Conservation (phyloP, 148 eudicot species). For the Rhododendron williamsianum region DNA sequence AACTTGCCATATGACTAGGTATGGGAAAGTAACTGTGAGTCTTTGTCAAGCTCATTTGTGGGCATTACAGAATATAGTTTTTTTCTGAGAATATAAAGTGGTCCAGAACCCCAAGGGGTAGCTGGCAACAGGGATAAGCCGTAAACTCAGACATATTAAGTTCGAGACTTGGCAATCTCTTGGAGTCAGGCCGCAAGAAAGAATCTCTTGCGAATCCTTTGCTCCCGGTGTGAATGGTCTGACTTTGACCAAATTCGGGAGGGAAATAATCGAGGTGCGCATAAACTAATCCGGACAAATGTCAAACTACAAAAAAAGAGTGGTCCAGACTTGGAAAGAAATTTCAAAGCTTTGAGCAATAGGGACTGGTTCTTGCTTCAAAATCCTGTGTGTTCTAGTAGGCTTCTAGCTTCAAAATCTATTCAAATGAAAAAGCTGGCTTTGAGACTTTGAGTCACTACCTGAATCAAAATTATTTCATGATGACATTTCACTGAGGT, state of each 20-base stretch:
- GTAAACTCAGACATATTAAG: no score
- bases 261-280: no score
- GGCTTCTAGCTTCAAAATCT: neutral
- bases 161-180: no score
- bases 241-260: no score
- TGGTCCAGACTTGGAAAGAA: neutral
- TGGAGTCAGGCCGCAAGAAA: no score
- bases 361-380: neutral
- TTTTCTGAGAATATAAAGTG: neutral
- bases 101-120: neutral
- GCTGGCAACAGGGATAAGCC: no score
- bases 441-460: constrained; percentile 12
- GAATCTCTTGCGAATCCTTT: no score
- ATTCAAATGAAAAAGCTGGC: constrained; percentile 4
- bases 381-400: neutral
- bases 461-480: neutral
- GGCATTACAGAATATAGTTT: neutral
- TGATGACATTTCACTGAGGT: neutral
- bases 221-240: no score
- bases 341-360: neutral
- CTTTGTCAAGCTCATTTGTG: neutral
- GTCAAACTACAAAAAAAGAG: no score
- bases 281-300: no score
- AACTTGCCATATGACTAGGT: neutral
- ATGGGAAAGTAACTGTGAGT: neutral